phyloP scores from a whole-genome alignment of 2,329 filamentous ascomycete genomes.

The Diaporthe helianthi region DNA sequence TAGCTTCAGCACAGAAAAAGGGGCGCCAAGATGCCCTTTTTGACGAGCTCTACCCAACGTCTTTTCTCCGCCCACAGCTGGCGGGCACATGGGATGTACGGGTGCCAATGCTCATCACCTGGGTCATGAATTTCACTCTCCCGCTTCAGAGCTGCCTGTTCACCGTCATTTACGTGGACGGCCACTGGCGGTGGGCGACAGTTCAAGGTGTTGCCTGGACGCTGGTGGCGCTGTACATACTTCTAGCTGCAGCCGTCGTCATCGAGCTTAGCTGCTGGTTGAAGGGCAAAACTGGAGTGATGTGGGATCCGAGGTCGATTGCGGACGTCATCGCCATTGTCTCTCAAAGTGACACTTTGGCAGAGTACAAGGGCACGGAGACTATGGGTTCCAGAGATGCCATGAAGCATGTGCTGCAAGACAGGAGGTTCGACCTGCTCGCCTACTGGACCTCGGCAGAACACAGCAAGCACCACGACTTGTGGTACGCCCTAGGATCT shows the following conservation, averaged over 20 bases:
- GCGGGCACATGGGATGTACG: conserved; percentile 71
- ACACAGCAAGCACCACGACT: conserved; percentile 57
- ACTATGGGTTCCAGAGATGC: conserved; percentile 59
- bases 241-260: conserved; percentile 65
- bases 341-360: conserved; percentile 78
- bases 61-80: conserved; percentile 69
- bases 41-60: conserved; percentile 70
- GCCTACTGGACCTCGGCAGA: conserved; percentile 84
- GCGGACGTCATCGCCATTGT: conserved; percentile 82
- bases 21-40: conserved; percentile 72
- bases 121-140: conserved; percentile 80
- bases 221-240: conserved; percentile 74
- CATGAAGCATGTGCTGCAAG: conserved; percentile 60
- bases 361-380: conserved; percentile 75
- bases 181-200: conserved; percentile 78
- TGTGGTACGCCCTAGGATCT: conserved; percentile 79
- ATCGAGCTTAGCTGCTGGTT: conserved; percentile 71
- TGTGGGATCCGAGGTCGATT: conserved; percentile 84
- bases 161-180: conserved; percentile 64
- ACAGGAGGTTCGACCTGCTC: conserved; percentile 72
- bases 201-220: conserved; percentile 82
- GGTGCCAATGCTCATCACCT: conserved; percentile 71
- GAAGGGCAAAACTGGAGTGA: conserved; percentile 72
- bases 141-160: conserved; percentile 83
- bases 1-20: conserved; percentile 69